A percentile compares a stretch with the other conserved stretches of the same genome.
Evolutionary conservation across 345 rosid species (phyloP).

Genomic region (Populus alba): DNA sequence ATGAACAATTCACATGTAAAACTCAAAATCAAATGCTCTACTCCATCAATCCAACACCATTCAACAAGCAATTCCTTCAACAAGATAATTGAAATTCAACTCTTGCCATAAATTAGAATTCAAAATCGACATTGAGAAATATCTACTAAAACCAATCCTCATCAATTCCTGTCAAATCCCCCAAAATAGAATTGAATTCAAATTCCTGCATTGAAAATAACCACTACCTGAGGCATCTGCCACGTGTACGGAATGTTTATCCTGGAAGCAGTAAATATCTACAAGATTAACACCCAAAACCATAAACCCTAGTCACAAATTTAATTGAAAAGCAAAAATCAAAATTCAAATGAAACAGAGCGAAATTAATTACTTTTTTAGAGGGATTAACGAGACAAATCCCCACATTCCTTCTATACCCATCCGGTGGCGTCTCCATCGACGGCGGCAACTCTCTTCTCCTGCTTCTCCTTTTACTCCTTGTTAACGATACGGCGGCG

Average conservation of each 20-base stretch:
- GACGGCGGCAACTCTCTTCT: not conserved
- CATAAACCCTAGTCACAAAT: not conserved
- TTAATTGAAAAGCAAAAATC: not conserved
- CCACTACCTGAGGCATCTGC: slow-evolving; percentile 35
- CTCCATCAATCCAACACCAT: too few species aligned
- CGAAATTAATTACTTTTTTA: slow-evolving; percentile 1
- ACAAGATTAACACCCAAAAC: slow-evolving; percentile 1
- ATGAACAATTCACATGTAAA: not conserved
- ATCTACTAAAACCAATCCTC: not conserved
- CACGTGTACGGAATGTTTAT: slow-evolving; percentile 20
- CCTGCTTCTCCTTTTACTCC: not conserved
- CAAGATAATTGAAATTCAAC: too few species aligned
- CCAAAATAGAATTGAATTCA: not conserved
- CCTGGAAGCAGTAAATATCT: slow-evolving; percentile 27
- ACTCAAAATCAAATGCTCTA: not conserved
- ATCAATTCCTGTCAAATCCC: not conserved
- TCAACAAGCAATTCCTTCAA: not conserved
- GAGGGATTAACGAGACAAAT: slow-evolving; percentile 25
- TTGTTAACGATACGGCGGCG: not conserved
- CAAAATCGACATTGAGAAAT: not conserved
- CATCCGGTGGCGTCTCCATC: slow-evolving; percentile 25
- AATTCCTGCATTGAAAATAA: not conserved
- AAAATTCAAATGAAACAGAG: not conserved
- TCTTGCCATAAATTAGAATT: not conserved
- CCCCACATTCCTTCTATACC: slow-evolving; percentile 30